A percentile compares a stretch with the other conserved stretches of the same genome.
These are phyloP conservation scores for Allomyces javanicus DNA, from an alignment of 192 early-diverging fungal species.

Conservation along the genomic window DNA sequence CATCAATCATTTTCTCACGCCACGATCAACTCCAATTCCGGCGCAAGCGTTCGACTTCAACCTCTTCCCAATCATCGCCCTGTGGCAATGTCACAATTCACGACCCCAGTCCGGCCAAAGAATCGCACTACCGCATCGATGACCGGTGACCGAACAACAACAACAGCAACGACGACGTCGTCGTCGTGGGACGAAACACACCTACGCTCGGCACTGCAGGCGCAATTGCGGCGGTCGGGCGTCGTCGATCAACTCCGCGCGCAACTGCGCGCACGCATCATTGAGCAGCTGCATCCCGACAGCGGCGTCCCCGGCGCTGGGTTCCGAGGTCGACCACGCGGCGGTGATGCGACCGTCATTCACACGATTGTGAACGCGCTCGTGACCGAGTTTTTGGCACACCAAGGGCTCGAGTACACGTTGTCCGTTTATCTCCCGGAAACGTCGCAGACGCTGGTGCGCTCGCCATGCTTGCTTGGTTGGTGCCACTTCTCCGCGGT, in stretches of 20 bases:
- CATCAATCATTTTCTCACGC: too few species aligned
- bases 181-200: not conserved
- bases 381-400: not conserved
- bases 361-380: not conserved
- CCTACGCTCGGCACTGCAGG: not conserved
- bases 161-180: too few species aligned
- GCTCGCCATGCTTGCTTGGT: too few species aligned
- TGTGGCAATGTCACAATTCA: too few species aligned
- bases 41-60: too few species aligned
- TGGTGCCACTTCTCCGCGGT: too few species aligned
- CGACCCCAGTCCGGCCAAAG: too few species aligned
- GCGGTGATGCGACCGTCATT: not conserved
- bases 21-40: too few species aligned
- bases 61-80: too few species aligned
- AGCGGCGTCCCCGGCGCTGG: not conserved
- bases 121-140: too few species aligned
- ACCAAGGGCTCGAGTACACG: not conserved
- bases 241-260: not conserved
- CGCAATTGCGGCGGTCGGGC: not conserved
- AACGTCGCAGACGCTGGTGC: not conserved
- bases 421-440: not conserved
- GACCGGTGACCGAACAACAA: too few species aligned
- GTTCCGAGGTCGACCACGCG: not conserved
- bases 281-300: not conserved
- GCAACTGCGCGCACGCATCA: not conserved